These are phyloP conservation scores for Aureobasidium mangrovei DNA, from an alignment of 2,329 filamentous ascomycete species.

Conservation along the genomic window DNA sequence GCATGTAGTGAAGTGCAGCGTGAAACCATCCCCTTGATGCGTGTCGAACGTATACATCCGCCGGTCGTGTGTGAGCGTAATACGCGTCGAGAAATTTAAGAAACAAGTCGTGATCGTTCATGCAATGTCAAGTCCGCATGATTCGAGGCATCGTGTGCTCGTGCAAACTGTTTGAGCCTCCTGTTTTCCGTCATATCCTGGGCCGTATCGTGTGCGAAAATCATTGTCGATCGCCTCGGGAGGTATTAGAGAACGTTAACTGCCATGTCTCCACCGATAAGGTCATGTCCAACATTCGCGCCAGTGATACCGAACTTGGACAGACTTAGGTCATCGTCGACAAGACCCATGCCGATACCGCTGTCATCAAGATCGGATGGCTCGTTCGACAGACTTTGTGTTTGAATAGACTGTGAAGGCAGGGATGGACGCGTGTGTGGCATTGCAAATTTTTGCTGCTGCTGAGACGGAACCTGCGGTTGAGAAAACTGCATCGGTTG, in stretches of 20 bases:
- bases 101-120: slow-evolving; percentile 11
- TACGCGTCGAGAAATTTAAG: slow-evolving; percentile 4
- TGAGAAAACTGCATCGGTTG: slow-evolving; percentile 15
- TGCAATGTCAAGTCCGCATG: slow-evolving; percentile 2
- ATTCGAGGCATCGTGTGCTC: background rate
- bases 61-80: slow-evolving; percentile 4
- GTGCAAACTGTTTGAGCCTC: background rate
- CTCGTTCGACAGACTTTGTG: slow-evolving; percentile 12
- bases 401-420: slow-evolving; percentile 16
- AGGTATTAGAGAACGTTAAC: slow-evolving; percentile 4
- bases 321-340: slow-evolving; percentile 26
- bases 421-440: slow-evolving; percentile 14
- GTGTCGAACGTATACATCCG: slow-evolving; percentile 5
- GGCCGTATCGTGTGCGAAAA: background rate
- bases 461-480: slow-evolving; percentile 15
- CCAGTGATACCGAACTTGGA: slow-evolving; percentile 15
- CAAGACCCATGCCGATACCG: slow-evolving; percentile 30
- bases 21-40: background rate
- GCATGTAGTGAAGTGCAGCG: background rate
- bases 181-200: background rate
- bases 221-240: background rate
- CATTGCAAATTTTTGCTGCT: slow-evolving; percentile 6
- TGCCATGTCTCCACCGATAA: background rate
- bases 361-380: slow-evolving; percentile 30
- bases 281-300: background rate